Evolutionary conservation across 306 rosid genomes (phyloP).

Genomic region (Medicago arabica): DNA sequence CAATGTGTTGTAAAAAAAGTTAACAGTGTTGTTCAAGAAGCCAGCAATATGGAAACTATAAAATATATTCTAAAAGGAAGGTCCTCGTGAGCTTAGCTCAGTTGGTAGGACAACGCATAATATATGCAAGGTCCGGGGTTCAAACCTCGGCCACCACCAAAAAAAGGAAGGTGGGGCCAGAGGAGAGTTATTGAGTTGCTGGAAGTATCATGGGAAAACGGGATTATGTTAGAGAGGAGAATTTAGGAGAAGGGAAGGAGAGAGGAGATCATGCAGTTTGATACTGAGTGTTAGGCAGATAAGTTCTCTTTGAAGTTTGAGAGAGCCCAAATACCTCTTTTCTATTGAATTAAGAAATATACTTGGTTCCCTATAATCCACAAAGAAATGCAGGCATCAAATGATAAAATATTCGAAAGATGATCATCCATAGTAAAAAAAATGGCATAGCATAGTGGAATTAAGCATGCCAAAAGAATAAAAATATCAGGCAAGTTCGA

Average conservation of each 20-base stretch:
- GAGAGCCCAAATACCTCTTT: neutral
- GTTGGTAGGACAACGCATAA: too few relatives aligned
- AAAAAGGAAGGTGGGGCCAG: neutral
- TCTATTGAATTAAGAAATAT: constrained; percentile 1
- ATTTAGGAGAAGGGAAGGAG: constrained; percentile 22
- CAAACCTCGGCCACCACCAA: too few relatives aligned
- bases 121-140: too few relatives aligned
- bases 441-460: constrained; percentile 15
- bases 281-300: neutral
- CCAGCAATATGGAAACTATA: neutral
- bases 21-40: constrained; percentile 10
- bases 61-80: constrained; percentile 17
- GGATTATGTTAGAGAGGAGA: neutral
- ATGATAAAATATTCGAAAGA: constrained; percentile 16
- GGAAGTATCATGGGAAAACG: neutral
- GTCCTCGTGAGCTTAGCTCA: too few relatives aligned
- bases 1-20: constrained; percentile 25
- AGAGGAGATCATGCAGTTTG: constrained; percentile 12
- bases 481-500: constrained; percentile 14
- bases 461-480: constrained; percentile 7
- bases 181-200: neutral
- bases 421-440: constrained; percentile 11
- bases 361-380: constrained; percentile 14
- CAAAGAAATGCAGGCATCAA: constrained; percentile 28
- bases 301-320: neutral